Conservation (phyloP, 148 eudicot genomes). For the Polygonum maritimum region DNA sequence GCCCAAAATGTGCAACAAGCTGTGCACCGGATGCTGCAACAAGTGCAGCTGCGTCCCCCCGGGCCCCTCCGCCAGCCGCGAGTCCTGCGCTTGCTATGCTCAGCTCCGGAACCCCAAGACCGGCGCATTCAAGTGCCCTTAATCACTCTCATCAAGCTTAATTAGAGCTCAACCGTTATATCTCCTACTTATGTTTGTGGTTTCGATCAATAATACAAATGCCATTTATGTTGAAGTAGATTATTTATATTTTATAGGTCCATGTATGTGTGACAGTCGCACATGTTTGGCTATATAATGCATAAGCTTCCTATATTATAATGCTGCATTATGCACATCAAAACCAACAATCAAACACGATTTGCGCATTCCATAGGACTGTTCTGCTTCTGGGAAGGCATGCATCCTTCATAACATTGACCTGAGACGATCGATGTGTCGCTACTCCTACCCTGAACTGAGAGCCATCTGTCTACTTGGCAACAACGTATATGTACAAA, state of each 20-base stretch:
- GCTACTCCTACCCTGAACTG: background rate
- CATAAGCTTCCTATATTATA: too few relatives aligned
- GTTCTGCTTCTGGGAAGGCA: background rate
- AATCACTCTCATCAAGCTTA: background rate
- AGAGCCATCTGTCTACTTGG: background rate
- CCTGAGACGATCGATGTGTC: background rate
- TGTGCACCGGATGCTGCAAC: background rate
- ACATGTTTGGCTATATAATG: too few relatives aligned
- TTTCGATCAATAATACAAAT: background rate
- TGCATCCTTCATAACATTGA: background rate
- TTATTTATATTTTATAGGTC: too few relatives aligned
- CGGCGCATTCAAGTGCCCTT: slow-evolving; percentile 6
- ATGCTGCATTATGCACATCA: too few relatives aligned
- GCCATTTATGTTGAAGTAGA: too few relatives aligned
- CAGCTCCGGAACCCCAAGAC: slow-evolving; percentile 4
- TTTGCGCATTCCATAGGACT: too few relatives aligned
- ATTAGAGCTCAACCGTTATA: background rate
- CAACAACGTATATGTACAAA: background rate
- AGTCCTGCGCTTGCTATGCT: background rate
- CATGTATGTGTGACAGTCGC: too few relatives aligned
- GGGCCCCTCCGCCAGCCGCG: background rate
- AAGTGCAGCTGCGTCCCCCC: slow-evolving; percentile 5
- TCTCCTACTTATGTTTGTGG: background rate
- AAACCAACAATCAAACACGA: too few relatives aligned
- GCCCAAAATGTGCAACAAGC: slow-evolving; percentile 3